Conservation (phyloP, 495 filamentous ascomycete species). For the Aspergillus saccharolyticus region DNA sequence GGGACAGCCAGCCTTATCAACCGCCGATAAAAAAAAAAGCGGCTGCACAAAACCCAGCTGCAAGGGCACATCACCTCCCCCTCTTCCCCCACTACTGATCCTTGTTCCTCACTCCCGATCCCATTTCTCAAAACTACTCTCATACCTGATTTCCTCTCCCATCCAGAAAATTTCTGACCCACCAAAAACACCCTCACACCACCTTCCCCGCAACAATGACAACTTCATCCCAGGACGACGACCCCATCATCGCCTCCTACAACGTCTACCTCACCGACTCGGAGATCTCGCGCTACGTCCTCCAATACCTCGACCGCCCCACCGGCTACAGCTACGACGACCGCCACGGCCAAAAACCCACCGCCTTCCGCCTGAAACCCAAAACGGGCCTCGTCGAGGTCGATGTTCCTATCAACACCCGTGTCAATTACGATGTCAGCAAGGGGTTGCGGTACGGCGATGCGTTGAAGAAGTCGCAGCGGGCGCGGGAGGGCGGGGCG, state of each 20-base stretch:
- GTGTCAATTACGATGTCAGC: slow-evolving; percentile 56
- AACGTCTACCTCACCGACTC: slow-evolving; percentile 57
- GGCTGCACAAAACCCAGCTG: neutral
- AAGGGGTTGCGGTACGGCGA: slow-evolving; percentile 65
- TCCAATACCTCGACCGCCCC: slow-evolving; percentile 61
- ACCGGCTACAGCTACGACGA: slow-evolving; percentile 52
- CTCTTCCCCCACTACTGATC: neutral
- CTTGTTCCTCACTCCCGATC: too few relatives aligned
- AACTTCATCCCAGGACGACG: slow-evolving; percentile 17
- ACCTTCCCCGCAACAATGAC: neutral
- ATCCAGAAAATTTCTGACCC: neutral
- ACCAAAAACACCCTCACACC: neutral
- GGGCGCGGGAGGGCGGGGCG: slow-evolving; percentile 51
- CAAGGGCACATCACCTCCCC: neutral
- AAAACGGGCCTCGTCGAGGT: slow-evolving; percentile 66
- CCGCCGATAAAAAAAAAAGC: slow-evolving; percentile 8
- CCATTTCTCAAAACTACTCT: too few relatives aligned
- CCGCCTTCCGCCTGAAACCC: slow-evolving; percentile 61
- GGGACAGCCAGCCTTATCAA: slow-evolving; percentile 6
- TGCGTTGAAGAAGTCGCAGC: slow-evolving; percentile 49
- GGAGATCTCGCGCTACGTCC: slow-evolving; percentile 50
- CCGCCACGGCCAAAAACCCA: slow-evolving; percentile 47
- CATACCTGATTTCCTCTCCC: too few relatives aligned
- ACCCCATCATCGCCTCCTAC: slow-evolving; percentile 56
- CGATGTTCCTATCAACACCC: slow-evolving; percentile 62